Base-by-base conservation (phyloP, 352 stramenopile genomes). In the Globisporangium cystogenes region DNA sequence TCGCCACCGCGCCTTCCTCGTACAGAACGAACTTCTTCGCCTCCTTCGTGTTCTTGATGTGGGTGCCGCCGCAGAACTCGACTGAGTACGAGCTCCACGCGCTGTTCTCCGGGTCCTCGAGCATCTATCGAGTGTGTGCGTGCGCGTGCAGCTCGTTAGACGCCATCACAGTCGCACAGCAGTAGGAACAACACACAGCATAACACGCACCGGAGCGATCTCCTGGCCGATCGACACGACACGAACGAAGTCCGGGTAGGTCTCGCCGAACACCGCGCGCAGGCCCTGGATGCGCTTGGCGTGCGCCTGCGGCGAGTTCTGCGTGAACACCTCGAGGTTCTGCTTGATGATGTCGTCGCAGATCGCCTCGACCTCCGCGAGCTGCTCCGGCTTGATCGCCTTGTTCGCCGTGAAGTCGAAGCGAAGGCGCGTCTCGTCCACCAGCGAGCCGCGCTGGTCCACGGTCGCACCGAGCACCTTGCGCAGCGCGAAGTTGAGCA, bases 381-480 rank as follows among this genome's bases (percentile, higher is more conserved):
- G 69, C 74, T 99, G 82, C 50, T 95, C 77, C 7, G 82, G 45
- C 48, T 93, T 96, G 49, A 99, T 64, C n/a, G 95, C 87, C 65
- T 97, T 98, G 63, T 96, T 97, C 67, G 93, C 82, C 52, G 88
- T 98, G 65, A 99, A 99, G 75, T 99, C 97, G 58, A 99, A 99
- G 46, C 97, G 91, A 20, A 99, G 80, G 60, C 98, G 98, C 60
- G 97, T 89, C 37, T 98, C 91, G 60, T 98, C 94, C 27, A 98
- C 97, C 12, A 99, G 76, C 73, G 95, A 99, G 21, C 97, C 97
- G 50, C 96, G 93, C 77, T 99, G 97, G 58, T 99, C 96, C 20
- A 98, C 91, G 24, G 76, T 86, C 40, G 90, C 88, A 43, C 95
- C 93, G 4, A 99, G 74, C 14, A 98, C 91, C 66, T 97, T 85